Evolutionary conservation across 768 basidiomycete species (phyloP).

Genomic region (Suillus fuscotomentosus): DNA sequence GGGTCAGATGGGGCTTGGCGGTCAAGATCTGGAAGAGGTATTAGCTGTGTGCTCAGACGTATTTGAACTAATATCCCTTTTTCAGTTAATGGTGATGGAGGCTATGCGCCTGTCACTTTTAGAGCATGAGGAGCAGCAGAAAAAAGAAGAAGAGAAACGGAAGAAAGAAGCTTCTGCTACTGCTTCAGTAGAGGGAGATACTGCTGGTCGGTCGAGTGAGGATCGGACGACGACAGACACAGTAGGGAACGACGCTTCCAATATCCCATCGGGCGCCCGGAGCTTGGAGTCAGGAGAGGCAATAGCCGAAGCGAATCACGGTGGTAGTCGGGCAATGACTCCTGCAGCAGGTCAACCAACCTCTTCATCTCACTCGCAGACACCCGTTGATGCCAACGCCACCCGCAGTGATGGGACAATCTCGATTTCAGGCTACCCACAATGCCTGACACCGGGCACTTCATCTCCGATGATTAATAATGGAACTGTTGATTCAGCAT

Average conservation of each 20-base stretch:
- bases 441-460: conserved; percentile 14
- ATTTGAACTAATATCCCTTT: conserved; percentile 12
- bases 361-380: conserved; percentile 25
- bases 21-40: conserved; percentile 94
- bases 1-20: conserved; percentile 63
- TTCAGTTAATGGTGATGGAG: conserved; percentile 96
- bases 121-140: conserved; percentile 93
- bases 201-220: conserved; percentile 8
- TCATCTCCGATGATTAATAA: conserved; percentile 9
- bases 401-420: conserved; percentile 26
- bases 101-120: conserved; percentile 94
- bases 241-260: conserved; percentile 5
- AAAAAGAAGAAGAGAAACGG: conserved; percentile 69
- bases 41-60: conserved; percentile 23
- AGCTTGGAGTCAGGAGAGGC: conserved; percentile 13
- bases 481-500: conserved; percentile 7
- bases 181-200: conserved; percentile 19
- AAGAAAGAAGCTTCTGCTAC: conserved; percentile 43
- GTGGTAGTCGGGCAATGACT: conserved; percentile 27
- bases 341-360: conserved; percentile 36
- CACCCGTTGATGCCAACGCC: conserved; percentile 27
- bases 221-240: conserved; percentile 7
- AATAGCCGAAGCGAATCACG: conserved; percentile 8
- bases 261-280: conserved; percentile 7
- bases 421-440: conserved; percentile 13